Evolutionary conservation across 73 alveolate species (phyloP), one percentile per base, ranked within the genome.

Genomic region (Durusdinium trenchii): DNA sequence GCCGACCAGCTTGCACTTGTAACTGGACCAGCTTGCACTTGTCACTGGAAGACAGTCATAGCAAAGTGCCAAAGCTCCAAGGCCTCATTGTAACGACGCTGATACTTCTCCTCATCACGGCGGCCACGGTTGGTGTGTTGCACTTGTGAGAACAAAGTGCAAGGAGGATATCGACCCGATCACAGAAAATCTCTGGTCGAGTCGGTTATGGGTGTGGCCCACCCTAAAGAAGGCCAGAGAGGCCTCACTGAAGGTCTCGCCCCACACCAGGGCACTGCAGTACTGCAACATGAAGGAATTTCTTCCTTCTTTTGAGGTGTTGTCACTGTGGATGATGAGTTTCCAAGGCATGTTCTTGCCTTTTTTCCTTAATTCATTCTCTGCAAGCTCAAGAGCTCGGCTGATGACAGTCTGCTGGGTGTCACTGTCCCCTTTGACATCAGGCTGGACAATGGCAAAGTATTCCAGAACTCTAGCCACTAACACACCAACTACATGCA

Each of bases 121-220:
- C 67, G 67, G 67, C 20, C 67, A 14, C 67, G 67, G 30, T 14
- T 54, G 67, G 67, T 54, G 67, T 54, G 10, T 20, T 54, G 67
- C 10, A 54, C 67, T 14, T 20, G 20, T 20, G 67, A 54, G 20
- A 54, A 54, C 30, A 54, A 10, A 10, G 67, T 54, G 67, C 67
- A 54, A 14, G 67, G 67, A 14, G 67, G 67, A 54, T 20, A 54
- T 64, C 9, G 48, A 36, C 67, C 67, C 67, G 20, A 54, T 54
- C 67, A 54, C 67, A 54, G 30, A 14, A 20, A 54, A 54, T 54
- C 67, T 54, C 85, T 73, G 85, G 51, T 73, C 85, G 14, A 73
- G 85, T 51, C 85, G 10, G 51, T 73, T 73, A 26, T 73, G 85
- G 6, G 85, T 73, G 51, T 73, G 85, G 9, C 85, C 85, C 10